Conservation (phyloP, 2,329 filamentous ascomycete genomes). For the Mollisia scopiformis region DNA sequence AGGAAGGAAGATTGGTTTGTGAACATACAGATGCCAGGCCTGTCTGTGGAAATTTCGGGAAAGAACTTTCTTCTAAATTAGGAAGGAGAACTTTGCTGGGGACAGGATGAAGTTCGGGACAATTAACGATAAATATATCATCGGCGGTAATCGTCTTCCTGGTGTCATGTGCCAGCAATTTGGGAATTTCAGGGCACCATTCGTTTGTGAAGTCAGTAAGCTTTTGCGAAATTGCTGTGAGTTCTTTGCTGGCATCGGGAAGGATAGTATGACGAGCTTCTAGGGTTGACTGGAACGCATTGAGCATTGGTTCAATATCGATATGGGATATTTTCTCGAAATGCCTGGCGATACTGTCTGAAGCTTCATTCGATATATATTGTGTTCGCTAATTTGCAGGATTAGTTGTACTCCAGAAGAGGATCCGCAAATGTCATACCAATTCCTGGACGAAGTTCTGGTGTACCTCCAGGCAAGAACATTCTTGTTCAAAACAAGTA, state of each 20-base stretch:
- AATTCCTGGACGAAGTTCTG: slow-evolving; percentile 7
- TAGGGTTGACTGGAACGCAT: neutral
- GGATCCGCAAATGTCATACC: neutral
- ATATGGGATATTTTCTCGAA: neutral
- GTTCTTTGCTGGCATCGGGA: slow-evolving; percentile 2
- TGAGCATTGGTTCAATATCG: slow-evolving; percentile 3
- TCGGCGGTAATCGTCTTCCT: neutral
- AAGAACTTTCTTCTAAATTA: neutral
- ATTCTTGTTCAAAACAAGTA: slow-evolving; percentile 7
- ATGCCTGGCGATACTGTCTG: neutral
- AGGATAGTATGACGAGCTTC: slow-evolving; percentile 3
- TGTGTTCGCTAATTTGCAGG: neutral
- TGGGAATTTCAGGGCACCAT: slow-evolving; percentile 1
- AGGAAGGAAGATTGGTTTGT: neutral
- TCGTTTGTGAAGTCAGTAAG: slow-evolving; percentile 8
- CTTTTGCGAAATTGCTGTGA: slow-evolving; percentile 2
- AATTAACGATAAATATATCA: slow-evolving; percentile 8
- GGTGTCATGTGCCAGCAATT: neutral
- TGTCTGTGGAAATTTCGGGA: neutral
- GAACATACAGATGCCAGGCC: slow-evolving; percentile 2
- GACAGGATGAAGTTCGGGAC: slow-evolving; percentile 8
- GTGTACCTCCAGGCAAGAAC: slow-evolving; percentile 4
- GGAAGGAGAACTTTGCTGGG: neutral
- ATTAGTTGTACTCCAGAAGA: neutral
- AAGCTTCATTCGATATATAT: slow-evolving; percentile 1